A percentile compares a stretch with the other conserved stretches of the same genome.
These are phyloP conservation scores for Botryotinia convoluta DNA, from an alignment of 2,329 filamentous ascomycete species.

Conservation along the genomic window DNA sequence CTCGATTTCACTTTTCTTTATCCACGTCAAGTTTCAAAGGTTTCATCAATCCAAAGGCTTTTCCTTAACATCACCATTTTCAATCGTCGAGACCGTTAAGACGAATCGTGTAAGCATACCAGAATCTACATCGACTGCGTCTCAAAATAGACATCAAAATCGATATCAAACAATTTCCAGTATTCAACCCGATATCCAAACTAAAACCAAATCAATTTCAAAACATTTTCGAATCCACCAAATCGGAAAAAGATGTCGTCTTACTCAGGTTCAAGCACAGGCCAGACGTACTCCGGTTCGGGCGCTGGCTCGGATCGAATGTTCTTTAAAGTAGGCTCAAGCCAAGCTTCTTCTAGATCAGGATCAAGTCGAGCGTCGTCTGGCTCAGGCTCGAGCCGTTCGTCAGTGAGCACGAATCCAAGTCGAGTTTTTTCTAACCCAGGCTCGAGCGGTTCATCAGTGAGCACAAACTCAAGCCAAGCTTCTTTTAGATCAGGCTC, in stretches of 20 bases:
- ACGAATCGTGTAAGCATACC: too few relatives aligned
- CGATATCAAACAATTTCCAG: neutral
- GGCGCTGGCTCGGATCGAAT: neutral
- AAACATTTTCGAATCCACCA: rapidly evolving
- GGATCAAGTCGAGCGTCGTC: too few relatives aligned
- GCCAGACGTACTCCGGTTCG: neutral
- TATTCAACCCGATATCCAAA: neutral
- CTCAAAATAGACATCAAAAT: too few relatives aligned
- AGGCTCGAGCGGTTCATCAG: neutral
- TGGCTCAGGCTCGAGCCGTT: too few relatives aligned
- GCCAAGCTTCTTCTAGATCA: too few relatives aligned
- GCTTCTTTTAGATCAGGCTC: neutral
- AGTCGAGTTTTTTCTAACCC: neutral
- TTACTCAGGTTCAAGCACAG: neutral
- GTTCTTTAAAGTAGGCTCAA: neutral
- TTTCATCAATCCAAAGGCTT: rapidly evolving
- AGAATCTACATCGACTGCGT: too few relatives aligned
- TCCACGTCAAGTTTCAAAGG: neutral
- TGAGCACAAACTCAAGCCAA: neutral
- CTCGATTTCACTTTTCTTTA: neutral
- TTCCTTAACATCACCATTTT: neutral
- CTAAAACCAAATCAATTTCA: neutral
- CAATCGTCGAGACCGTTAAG: too few relatives aligned
- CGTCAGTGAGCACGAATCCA: too few relatives aligned
- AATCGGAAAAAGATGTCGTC: neutral